Evolutionary conservation across 305 asterid genomes (phyloP), one percentile per base, ranked within the genome.

Genomic region (Vinca major): DNA sequence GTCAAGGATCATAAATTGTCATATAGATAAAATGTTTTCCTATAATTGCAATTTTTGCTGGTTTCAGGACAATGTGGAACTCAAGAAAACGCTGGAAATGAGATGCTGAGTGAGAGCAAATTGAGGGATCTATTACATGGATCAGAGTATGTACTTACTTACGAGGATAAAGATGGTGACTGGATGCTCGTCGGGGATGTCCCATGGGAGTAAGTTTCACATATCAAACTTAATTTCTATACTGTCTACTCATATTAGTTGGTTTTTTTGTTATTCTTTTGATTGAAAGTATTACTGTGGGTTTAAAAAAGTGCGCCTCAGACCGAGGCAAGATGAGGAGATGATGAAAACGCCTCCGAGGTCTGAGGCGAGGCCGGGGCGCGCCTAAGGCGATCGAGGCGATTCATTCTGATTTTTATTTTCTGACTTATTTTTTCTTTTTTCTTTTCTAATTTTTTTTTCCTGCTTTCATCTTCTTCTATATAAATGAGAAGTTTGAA

Each of bases 131-230:
- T 81, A 60, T 77, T 89, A 61, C 83, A 81, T 71, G 96, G 95
- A 53, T 82, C 90, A 0, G 97, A 90, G 39, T 90, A 82, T 76
- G 92, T 88, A 74, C 86, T 88, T 49, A 82, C 91, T 6, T 86
- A 81, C 39, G 95, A 88, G 76, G 95, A 88, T 73, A 88, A 84
- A 71, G 95, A 84, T 76, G 91, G 95, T 60, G 91, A 88, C 62
- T 85, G 95, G 95, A 88, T 88, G 33, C 33, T 26, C 33, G 33
- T 26, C 33, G 33, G 33, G 33, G 33, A 26, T 26, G 33, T 26
- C 33, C 91, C 95, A 0, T 88, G 97, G 95, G 95, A 85, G 92
- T 88, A 78, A 86, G 90, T 75, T 74, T 17, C 7, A n/a, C 56
- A 17, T 20, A 55, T 19, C 51, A 56, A 11, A 21, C 39, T 10